Evolutionary conservation across 2,329 filamentous ascomycete species (phyloP).

Genomic region (Arthrobotrys sphaeroides): DNA sequence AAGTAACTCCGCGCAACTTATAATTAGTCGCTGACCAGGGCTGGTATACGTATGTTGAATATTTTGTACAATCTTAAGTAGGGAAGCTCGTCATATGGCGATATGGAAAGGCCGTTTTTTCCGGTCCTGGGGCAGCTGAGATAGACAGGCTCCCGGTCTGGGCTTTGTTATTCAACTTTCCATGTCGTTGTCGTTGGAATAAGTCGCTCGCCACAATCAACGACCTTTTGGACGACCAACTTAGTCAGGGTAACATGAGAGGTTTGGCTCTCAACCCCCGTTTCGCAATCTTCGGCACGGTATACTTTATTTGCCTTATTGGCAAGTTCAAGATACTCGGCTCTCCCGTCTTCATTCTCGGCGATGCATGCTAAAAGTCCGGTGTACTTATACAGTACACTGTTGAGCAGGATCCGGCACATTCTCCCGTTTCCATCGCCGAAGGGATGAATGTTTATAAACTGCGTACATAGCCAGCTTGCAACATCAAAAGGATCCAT

Average conservation of each 20-base stretch:
- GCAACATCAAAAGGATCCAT: constrained; percentile 20
- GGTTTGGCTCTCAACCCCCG: neutral
- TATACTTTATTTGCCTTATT: constrained; percentile 2
- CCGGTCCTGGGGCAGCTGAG: too few species aligned
- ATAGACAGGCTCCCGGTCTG: too few species aligned
- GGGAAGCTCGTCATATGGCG: too few species aligned
- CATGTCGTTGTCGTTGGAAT: neutral
- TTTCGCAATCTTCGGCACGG: constrained; percentile 23
- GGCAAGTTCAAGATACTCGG: constrained; percentile 48
- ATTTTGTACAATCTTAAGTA: too few species aligned
- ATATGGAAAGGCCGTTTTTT: too few species aligned
- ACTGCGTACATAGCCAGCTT: constrained; percentile 16
- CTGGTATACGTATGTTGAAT: too few species aligned
- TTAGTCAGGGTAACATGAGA: constrained; percentile 5
- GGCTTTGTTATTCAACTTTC: too few species aligned
- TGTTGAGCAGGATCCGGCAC: constrained; percentile 24
- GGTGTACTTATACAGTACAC: constrained; percentile 13
- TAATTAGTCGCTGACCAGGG: too few species aligned
- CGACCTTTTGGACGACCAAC: neutral
- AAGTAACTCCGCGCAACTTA: too few species aligned
- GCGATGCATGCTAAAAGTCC: constrained; percentile 15
- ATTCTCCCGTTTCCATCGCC: constrained; percentile 25
- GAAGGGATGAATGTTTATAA: constrained; percentile 24
- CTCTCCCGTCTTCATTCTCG: constrained; percentile 9
- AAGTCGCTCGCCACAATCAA: neutral